phyloP scores from a whole-genome alignment of 2,329 filamentous ascomycete genomes.

The Fusarium equiseti region DNA sequence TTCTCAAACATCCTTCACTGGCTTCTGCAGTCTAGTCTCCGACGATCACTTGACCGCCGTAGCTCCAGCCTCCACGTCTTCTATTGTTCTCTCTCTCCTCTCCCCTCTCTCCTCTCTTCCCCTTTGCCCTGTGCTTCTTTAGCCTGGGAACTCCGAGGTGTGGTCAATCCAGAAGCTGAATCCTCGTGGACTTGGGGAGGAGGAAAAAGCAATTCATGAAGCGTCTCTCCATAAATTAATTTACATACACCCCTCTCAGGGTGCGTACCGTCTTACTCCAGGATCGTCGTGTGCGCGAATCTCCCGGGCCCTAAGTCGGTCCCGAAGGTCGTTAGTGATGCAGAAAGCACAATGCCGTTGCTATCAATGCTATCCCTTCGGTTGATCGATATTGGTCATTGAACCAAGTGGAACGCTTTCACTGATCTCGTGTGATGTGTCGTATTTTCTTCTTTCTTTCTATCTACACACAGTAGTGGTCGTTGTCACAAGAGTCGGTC shows the following conservation, averaged over 20 bases:
- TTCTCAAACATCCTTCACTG: slow-evolving; percentile 8
- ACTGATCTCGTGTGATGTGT: slow-evolving; percentile 29
- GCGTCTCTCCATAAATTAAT: neutral
- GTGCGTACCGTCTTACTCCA: slow-evolving; percentile 19
- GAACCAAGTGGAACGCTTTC: slow-evolving; percentile 19
- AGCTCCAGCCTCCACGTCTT: slow-evolving; percentile 16
- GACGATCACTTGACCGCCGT: slow-evolving; percentile 25
- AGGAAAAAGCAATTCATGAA: slow-evolving; percentile 36
- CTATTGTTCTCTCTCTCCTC: slow-evolving; percentile 10
- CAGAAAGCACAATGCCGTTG: slow-evolving; percentile 28
- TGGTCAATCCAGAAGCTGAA: slow-evolving; percentile 2
- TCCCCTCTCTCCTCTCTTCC: neutral
- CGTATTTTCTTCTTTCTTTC: slow-evolving; percentile 12
- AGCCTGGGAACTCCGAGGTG: neutral
- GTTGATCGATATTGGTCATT: slow-evolving; percentile 4
- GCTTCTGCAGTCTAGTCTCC: slow-evolving; percentile 18
- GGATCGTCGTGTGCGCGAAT: slow-evolving; percentile 18
- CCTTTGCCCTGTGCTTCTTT: slow-evolving; percentile 13
- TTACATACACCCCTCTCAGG: slow-evolving; percentile 25
- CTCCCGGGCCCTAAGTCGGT: slow-evolving; percentile 2
- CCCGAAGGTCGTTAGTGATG: slow-evolving; percentile 14
- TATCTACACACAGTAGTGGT: slow-evolving; percentile 29
- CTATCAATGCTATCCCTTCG: slow-evolving; percentile 32
- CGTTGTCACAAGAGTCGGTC: slow-evolving; percentile 16
- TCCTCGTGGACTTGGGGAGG: neutral